These are phyloP conservation scores for Nicotiana benthamiana DNA, from an alignment of 257 asterid species.

Conservation along the genomic window DNA sequence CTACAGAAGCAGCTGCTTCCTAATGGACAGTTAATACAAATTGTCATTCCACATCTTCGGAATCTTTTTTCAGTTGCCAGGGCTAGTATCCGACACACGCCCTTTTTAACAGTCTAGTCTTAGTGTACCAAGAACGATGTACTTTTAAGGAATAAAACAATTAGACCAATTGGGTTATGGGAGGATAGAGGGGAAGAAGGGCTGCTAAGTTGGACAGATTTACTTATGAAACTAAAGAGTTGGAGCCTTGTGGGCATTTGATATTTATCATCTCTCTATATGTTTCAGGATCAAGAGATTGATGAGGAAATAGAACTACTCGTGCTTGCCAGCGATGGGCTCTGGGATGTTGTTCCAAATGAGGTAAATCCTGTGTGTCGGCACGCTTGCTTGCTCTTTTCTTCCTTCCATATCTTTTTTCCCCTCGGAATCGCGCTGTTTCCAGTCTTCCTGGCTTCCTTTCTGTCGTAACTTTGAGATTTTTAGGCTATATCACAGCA, in stretches of 20 bases:
- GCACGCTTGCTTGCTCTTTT: not conserved
- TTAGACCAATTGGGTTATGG: not conserved
- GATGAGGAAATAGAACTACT: constrained; percentile 80
- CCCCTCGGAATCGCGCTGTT: not conserved
- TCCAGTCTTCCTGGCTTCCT: not conserved
- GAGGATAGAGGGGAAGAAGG: not conserved
- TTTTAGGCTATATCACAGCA: not conserved
- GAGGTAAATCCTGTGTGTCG: constrained; percentile 4
- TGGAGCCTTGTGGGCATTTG: not conserved
- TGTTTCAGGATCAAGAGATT: constrained; percentile 68
- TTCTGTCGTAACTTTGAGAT: not conserved
- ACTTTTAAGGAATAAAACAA: not conserved
- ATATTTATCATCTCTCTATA: constrained; percentile 2
- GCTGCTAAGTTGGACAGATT: not conserved
- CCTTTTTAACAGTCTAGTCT: not conserved
- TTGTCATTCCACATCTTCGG: not conserved
- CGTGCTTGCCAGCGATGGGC: constrained; percentile 93
- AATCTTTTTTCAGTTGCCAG: not conserved
- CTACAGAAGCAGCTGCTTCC: not conserved
- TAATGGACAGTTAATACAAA: not conserved
- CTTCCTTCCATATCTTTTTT: not conserved
- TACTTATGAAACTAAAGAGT: not conserved
- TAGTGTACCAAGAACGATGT: not conserved
- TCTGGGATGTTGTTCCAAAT: constrained; percentile 77
- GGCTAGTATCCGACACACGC: not conserved